Base-by-base conservation (phyloP, 73 alveolate genomes). In the Paramecium caudatum region DNA sequence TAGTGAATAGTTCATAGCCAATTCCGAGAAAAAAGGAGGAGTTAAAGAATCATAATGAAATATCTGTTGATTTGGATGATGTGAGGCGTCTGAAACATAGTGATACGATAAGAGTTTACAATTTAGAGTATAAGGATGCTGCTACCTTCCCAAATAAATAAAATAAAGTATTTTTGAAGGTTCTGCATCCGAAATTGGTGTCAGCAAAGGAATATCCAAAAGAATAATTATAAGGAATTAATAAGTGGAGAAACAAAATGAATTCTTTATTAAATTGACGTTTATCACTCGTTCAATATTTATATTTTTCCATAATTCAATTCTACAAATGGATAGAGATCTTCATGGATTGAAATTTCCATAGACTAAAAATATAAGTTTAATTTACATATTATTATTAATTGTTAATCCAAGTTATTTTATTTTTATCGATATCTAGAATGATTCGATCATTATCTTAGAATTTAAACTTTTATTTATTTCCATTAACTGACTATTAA, bases 101-200 rank as follows among this genome's bases (percentile, higher is more conserved):
- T 21, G 68, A 74, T 45, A 27, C 47, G 8, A 41, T 74, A 45
- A 74, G 88, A 41, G 88, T 74, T 8, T 74, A 74, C 21, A 74
- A 74, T 74, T 45, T 74, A 41, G 88, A 74, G 12, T 45, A 74
- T 74, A 10, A 55, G 30, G 80, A 55, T 2, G 30, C 23, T 55
- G 2, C 3, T 0, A 55, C 30, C 25, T 23, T 27, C 30, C 80
- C 80, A 17, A 27, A 8, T 23, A 55, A 55, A 21, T 10, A 21
- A 27, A 55, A 55, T 55, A 55, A 55, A 10, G 80, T 55, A 55
- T 55, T 55, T 55, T 1, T 55, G 80, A 55, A 55, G 30, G 30
- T 55, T 27, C 30, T 55, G 43, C 23, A 55, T 27, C 80, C 80
- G n/a, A 55, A 55, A 55, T 27, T 55, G 80, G 80, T 55, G 9